Evolutionary conservation across 2,329 filamentous ascomycete species (phyloP), one percentile per base, ranked within the genome.

Genomic region (Hysterium pulicare): DNA sequence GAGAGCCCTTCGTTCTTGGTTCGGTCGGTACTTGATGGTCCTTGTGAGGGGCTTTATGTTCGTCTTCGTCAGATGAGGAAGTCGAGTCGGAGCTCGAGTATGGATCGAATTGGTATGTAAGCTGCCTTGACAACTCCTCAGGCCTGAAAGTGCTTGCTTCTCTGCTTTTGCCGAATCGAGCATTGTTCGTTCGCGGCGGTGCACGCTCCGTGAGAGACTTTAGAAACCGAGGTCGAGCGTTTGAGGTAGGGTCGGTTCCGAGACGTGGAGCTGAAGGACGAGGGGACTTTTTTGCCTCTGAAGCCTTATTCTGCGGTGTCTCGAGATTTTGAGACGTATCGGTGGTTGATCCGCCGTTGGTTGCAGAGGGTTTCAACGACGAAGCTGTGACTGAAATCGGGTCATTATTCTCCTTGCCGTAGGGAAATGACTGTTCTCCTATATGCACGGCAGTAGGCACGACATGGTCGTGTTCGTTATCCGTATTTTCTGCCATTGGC

Each of bases 171-270:
- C 48, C 53, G 3, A 63, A 45, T 5, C 58, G 41, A 1, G 55
- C 58, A 15, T 49, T 43, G 38, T 51, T 55, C 2, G 48, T 46
- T 4, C 47, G 53, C 4, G 58, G 50, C 26, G 53, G 57, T 10
- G 62, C 61, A 16, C 54, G 52, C 37, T 67, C 63, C 0, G 63
- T 64, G 10, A 51, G 55, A 19, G 49, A 59, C 44, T 60, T 52
- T 30, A 33, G 28, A 37, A 58, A 46, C n/a, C 42, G 46, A 5
- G 55, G 61, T 19, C 57, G 55, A 8, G 51, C 34, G 4, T 20
- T 19, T 2, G 16, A 10, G n/a, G 16, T 31, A 8, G 16, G 24
- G 19, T 26, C 32, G 22, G 38, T 32, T 9, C 42, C 42, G 17
- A 39, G 9, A 19, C 10, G 45, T 28, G 24, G 37, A 21, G n/a